Evolutionary conservation across 176 grass and related monocot species (phyloP), one percentile per base, ranked within the genome.

Genomic region (Otatea glauca): DNA sequence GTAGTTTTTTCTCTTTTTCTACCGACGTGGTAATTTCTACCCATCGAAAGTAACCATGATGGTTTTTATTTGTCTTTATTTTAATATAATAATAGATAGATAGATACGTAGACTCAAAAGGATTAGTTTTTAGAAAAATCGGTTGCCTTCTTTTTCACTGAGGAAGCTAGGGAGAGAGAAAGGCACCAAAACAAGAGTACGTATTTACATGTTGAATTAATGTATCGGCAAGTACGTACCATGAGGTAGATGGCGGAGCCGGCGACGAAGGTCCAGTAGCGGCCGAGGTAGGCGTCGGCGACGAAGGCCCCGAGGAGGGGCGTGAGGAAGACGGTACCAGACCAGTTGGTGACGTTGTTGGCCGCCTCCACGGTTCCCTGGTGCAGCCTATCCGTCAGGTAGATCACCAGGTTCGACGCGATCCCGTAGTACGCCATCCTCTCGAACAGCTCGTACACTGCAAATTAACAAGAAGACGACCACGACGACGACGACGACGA

Each of bases 381-480:
- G 75, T 97, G 94, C 20, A 97, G 88, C 41, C 67, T 84, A 5
- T 74, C 78, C 62, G 90, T 92, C 83, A 94, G 69, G 83, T 97
- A 97, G 15, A 81, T 77, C 74, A 97, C 87, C 89, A 98, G 86
- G 78, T 98, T 95, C 18, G 91, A 88, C 80, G 90, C 70, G 76
- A 98, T 91, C 10, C 91, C 89, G 85, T 93, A 95, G 79, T 94
- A 98, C 13, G 92, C 87, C 92, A 95, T 95, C 70, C 95, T 91
- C 80, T 95, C 95, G 60, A 98, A 95, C 83, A 95, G 74, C 86
- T 98, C 96, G 76, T 98, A 98, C 78, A 88, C 93, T 95, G 82
- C 69, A 69, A 29, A 2, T 9, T 65, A 21, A 29, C 48, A 38
- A 74, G 37, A n/a, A n/a, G n/a, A n/a, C n/a, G n/a, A n/a, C n/a